Conservation (phyloP, 306 rosid genomes). For the Pueraria montana region DNA sequence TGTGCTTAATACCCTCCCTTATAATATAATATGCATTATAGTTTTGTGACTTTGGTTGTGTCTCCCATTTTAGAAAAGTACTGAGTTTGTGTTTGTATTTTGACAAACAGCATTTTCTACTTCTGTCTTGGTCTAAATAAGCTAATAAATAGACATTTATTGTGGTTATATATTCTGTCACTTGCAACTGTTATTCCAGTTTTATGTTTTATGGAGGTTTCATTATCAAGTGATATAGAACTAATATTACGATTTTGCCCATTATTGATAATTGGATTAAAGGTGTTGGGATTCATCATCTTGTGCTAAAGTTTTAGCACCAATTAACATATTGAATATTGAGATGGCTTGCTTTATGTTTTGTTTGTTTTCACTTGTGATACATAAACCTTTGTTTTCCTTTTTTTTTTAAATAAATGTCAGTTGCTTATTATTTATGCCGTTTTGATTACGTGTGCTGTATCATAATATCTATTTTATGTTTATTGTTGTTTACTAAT, state of each 20-base stretch:
- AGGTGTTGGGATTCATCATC: constrained; percentile 4
- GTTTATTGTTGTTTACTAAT: constrained; percentile 34
- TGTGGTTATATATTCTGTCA: background rate
- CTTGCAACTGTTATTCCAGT: constrained; percentile 29
- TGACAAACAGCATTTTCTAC: constrained; percentile 12
- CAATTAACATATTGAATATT: constrained; percentile 19
- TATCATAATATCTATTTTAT: constrained; percentile 18
- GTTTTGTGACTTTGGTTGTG: constrained; percentile 20
- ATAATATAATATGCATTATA: background rate
- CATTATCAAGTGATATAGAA: constrained; percentile 3
- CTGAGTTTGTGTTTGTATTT: constrained; percentile 10
- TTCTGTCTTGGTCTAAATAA: constrained; percentile 9
- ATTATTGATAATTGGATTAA: constrained; percentile 14
- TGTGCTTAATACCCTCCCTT: background rate
- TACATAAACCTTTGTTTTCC: background rate
- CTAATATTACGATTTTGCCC: background rate
- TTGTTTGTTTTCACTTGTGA: constrained; percentile 23
- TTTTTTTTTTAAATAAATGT: background rate
- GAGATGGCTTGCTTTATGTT: constrained; percentile 29
- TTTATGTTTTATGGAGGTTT: constrained; percentile 10
- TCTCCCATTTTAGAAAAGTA: constrained; percentile 28
- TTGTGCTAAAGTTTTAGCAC: constrained; percentile 23
- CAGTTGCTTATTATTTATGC: constrained; percentile 28
- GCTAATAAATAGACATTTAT: constrained; percentile 24
- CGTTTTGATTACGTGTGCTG: constrained; percentile 12